These are phyloP conservation scores for Acer saccharum DNA, from an alignment of 345 rosid genomes.

Conservation along the genomic window DNA sequence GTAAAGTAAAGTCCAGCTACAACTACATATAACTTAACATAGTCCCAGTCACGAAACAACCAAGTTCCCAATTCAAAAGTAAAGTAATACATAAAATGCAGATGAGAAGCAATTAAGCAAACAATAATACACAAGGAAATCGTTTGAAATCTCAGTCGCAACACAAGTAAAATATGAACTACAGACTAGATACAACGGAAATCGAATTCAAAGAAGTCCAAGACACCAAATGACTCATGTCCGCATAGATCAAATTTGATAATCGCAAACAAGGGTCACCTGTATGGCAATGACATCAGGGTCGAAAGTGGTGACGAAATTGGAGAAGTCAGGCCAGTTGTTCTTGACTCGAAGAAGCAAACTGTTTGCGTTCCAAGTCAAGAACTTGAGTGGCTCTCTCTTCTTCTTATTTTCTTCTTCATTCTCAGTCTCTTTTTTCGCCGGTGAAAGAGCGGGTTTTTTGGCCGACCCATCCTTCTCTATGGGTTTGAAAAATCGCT, in stretches of 20 bases:
- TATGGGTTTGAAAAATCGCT: constrained; percentile 91
- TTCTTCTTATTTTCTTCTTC: constrained; percentile 30
- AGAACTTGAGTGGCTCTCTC: constrained; percentile 72
- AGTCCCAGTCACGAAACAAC: not conserved
- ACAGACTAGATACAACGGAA: not conserved
- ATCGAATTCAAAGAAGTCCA: not conserved
- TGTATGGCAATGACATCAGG: constrained; percentile 90
- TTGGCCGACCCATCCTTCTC: constrained; percentile 80
- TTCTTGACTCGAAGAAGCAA: constrained; percentile 89
- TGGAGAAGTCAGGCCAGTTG: constrained; percentile 81
- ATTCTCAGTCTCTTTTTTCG: constrained; percentile 27
- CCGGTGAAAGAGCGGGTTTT: constrained; percentile 57
- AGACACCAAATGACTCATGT: not conserved
- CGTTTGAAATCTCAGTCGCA: not conserved
- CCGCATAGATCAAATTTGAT: constrained; percentile 11
- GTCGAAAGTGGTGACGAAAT: constrained; percentile 61
- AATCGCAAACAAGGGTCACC: constrained; percentile 35
- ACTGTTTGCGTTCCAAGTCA: constrained; percentile 97
- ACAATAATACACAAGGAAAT: not conserved
- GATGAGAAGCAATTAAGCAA: not conserved
- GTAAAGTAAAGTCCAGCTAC: not conserved
- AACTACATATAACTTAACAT: not conserved
- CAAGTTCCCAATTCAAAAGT: not conserved
- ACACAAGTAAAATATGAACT: not conserved
- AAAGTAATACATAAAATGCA: not conserved